phyloP scores from a whole-genome alignment of 164 flowering plant species.

The Protea cynaroides region DNA sequence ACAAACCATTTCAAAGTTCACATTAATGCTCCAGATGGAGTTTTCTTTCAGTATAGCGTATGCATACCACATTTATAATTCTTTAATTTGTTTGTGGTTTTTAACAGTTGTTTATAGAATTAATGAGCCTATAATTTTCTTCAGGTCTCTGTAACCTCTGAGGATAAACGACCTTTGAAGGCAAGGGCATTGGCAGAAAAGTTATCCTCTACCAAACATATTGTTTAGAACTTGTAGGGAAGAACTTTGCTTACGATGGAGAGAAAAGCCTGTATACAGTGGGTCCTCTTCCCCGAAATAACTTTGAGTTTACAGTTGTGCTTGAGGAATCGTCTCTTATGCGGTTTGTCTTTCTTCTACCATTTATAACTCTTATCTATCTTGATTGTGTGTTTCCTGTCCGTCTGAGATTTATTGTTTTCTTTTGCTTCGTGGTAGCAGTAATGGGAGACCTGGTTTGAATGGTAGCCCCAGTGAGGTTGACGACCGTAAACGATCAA shows the following conservation, averaged over 20 bases:
- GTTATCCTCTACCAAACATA: constrained; percentile 52
- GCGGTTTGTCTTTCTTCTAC: constrained; percentile 25
- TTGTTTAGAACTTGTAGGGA: constrained; percentile 47
- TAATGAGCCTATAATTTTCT: constrained; percentile 6
- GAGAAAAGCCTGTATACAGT: constrained; percentile 56
- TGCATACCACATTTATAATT: not conserved
- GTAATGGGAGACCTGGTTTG: constrained; percentile 23
- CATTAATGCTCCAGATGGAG: constrained; percentile 32
- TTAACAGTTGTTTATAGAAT: not conserved
- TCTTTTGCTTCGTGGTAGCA: constrained; percentile 7
- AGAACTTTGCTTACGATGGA: constrained; percentile 73
- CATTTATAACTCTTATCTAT: not conserved
- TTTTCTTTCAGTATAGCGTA: constrained; percentile 70
- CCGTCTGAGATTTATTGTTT: not conserved
- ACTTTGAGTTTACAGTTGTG: constrained; percentile 48
- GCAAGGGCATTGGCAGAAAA: constrained; percentile 58
- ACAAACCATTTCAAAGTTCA: constrained; percentile 68
- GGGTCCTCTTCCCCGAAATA: constrained; percentile 58
- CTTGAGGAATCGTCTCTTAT: constrained; percentile 50
- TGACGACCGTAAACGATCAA: constrained; percentile 44
- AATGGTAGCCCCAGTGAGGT: constrained; percentile 29
- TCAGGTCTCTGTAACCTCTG: constrained; percentile 55
- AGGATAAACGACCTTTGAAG: constrained; percentile 36
- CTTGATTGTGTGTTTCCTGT: not conserved
- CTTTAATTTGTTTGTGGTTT: not conserved